Conservation (phyloP, 2,329 filamentous ascomycete genomes). For the Colletotrichum liriopes region DNA sequence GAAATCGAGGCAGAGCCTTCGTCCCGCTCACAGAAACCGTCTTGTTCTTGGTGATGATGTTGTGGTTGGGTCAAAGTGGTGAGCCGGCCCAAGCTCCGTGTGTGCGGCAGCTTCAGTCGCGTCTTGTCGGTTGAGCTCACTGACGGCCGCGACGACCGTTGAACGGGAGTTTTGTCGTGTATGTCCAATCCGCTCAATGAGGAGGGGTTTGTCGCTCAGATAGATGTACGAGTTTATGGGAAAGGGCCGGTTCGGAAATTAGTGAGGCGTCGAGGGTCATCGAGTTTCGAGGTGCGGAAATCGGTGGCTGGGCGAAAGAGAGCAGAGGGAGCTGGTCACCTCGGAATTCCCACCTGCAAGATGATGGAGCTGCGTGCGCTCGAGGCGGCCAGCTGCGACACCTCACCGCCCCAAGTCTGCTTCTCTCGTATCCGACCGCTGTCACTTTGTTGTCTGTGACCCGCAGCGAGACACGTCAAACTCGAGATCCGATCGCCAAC, state of each 20-base stretch:
- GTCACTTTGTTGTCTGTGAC: conserved; percentile 23
- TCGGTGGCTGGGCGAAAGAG: conserved; percentile 38
- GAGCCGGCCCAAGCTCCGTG: conserved; percentile 6
- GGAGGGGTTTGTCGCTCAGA: not conserved
- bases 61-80: conserved; percentile 13
- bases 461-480: conserved; percentile 34
- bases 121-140: conserved; percentile 5
- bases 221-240: not conserved
- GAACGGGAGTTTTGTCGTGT: not conserved
- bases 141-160: not conserved
- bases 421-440: conserved; percentile 26
- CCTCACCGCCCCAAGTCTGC: conserved; percentile 31
- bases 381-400: conserved; percentile 27
- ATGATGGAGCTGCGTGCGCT: conserved; percentile 31
- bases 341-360: conserved; percentile 29
- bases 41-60: conserved; percentile 7
- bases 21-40: not conserved
- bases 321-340: not conserved
- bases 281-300: conserved; percentile 32
- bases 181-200: not conserved
- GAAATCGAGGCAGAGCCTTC: not conserved
- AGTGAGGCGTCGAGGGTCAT: conserved; percentile 16
- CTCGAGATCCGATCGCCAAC: conserved; percentile 20
- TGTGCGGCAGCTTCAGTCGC: conserved; percentile 11
- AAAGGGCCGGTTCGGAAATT: conserved; percentile 12